Conservation (phyloP, 768 basidiomycete genomes). For the Lepiota venenata region DNA sequence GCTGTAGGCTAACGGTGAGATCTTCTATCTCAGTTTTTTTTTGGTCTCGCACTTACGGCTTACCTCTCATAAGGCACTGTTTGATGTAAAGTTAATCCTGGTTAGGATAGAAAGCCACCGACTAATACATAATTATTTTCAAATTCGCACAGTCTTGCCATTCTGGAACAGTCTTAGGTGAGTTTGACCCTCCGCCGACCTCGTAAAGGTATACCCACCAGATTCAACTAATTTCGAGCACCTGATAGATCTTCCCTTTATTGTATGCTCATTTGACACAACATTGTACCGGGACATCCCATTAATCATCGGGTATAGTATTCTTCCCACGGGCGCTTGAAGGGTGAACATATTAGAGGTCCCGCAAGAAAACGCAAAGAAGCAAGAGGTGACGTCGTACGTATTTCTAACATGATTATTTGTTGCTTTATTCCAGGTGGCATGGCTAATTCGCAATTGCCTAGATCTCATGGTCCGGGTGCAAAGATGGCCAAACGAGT, state of each 20-base stretch:
- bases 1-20: slow-evolving; percentile 51
- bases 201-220: neutral
- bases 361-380: slow-evolving; percentile 37
- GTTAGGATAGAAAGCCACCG: neutral
- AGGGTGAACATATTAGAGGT: slow-evolving; percentile 36
- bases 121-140: neutral
- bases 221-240: neutral
- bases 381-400: slow-evolving; percentile 68
- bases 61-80: slow-evolving; percentile 36
- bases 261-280: slow-evolving; percentile 28
- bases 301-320: slow-evolving; percentile 35
- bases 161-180: slow-evolving; percentile 52
- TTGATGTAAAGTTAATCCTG: slow-evolving; percentile 37
- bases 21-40: neutral
- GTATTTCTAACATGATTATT: slow-evolving; percentile 15
- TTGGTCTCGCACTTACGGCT: neutral
- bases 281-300: neutral
- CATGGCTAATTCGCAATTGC: neutral
- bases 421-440: neutral
- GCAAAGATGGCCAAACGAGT: slow-evolving; percentile 69
- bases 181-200: slow-evolving; percentile 9
- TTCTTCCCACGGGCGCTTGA: slow-evolving; percentile 53
- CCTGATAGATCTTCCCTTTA: slow-evolving; percentile 43
- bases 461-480: slow-evolving; percentile 71
- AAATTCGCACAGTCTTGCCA: slow-evolving; percentile 41